phyloP scores from a whole-genome alignment of 345 rosid species.

The Linum usitatissimum region DNA sequence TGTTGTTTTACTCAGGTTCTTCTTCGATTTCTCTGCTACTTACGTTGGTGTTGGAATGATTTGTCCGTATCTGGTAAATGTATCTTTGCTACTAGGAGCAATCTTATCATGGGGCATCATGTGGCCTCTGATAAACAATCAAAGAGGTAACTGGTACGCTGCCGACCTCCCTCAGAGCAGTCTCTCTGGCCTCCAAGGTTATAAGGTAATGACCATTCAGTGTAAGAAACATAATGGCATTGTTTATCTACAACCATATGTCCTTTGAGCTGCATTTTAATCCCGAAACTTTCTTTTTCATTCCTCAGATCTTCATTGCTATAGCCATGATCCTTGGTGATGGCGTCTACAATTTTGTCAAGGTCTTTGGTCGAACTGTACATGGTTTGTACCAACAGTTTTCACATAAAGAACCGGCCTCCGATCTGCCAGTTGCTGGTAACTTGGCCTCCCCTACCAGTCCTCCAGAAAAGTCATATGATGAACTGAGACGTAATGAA shows the following conservation, averaged over 20 bases:
- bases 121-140: slow-evolving; percentile 24
- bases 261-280: background rate
- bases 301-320: slow-evolving; percentile 21
- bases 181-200: slow-evolving; percentile 23
- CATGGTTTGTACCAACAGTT: slow-evolving; percentile 14
- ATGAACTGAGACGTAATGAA: slow-evolving; percentile 16
- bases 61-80: slow-evolving; percentile 22
- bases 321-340: slow-evolving; percentile 26
- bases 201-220: slow-evolving; percentile 14
- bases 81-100: slow-evolving; percentile 23
- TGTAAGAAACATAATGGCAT: background rate
- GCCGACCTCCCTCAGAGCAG: slow-evolving; percentile 7
- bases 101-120: slow-evolving; percentile 26
- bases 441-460: background rate
- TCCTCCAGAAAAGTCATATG: background rate
- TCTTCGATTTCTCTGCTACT: slow-evolving; percentile 25
- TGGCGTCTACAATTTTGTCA: slow-evolving; percentile 24
- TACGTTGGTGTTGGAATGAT: slow-evolving; percentile 30
- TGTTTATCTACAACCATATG: background rate
- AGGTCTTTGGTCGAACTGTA: slow-evolving; percentile 17
- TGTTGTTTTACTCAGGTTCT: slow-evolving; percentile 14
- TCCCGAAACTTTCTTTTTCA: background rate
- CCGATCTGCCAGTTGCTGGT: slow-evolving; percentile 10
- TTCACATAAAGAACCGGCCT: background rate
- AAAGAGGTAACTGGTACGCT: slow-evolving; percentile 19